phyloP scores from a whole-genome alignment of 352 stramenopile species.

The Phytophthora ramorum region DNA sequence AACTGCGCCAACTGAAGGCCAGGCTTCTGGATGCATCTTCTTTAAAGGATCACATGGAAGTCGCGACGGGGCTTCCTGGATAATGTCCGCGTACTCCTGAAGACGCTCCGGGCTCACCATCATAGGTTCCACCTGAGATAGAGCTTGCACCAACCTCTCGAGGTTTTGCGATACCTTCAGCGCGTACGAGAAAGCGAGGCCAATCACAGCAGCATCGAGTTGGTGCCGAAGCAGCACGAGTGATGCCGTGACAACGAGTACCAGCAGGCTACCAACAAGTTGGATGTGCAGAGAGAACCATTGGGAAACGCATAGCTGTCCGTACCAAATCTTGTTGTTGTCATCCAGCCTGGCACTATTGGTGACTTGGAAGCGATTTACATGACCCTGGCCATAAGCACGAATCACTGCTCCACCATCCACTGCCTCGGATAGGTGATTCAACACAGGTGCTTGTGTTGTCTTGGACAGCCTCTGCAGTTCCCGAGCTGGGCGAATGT shows the following conservation, averaged over 20 bases:
- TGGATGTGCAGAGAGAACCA: conserved; percentile 71
- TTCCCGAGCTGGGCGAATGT: conserved; percentile 58
- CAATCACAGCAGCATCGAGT: conserved; percentile 66
- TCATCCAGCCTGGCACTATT: conserved; percentile 49
- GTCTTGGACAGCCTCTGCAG: conserved; percentile 60
- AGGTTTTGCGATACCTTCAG: conserved; percentile 84
- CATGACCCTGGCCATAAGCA: conserved; percentile 52
- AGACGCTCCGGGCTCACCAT: conserved; percentile 93
- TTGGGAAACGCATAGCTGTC: conserved; percentile 43
- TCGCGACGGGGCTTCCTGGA: conserved; percentile 53
- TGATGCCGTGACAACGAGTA: conserved; percentile 79
- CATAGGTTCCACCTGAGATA: conserved; percentile 55
- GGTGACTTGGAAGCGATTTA: conserved; percentile 44
- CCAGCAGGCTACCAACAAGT: conserved; percentile 78
- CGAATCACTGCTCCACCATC: conserved; percentile 63
- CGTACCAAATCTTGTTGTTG: conserved; percentile 52
- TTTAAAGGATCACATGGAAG: conserved; percentile 43
- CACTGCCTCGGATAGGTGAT: conserved; percentile 56
- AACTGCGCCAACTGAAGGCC: conserved; percentile 81
- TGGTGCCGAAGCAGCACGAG: conserved; percentile 58
- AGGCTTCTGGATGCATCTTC: conserved; percentile 42
- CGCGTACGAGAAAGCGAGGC: conserved; percentile 91
- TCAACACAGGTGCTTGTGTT: conserved; percentile 54
- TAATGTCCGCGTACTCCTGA: conserved; percentile 86
- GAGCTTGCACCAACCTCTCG: conserved; percentile 83